Evolutionary conservation across 441 rosid genomes (phyloP), one percentile per base, ranked within the genome.

Genomic region (Croton setiger): DNA sequence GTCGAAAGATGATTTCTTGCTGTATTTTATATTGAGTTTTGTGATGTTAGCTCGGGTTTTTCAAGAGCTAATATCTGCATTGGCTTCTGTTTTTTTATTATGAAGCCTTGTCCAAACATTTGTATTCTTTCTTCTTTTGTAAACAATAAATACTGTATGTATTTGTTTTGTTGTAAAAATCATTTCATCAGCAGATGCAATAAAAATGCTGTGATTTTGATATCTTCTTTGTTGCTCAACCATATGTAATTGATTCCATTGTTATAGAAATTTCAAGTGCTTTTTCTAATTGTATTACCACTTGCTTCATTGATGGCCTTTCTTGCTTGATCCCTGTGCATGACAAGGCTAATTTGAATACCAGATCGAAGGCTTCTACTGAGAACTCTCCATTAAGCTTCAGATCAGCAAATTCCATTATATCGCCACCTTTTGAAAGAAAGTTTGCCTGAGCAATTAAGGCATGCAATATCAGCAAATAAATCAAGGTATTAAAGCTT

Each of bases 271-370:
- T 73, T 13, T 76, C 33, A 3, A 84, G 81, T 51, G 87, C 86
- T 48, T 78, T 68, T 67, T 82, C 78, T 72, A 81, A 78, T 63
- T 20, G 74, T 44, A 63, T 45, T 18, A 71, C 82, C 60, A 82
- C 92, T 81, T 72, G 75, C 72, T 82, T 87, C 92, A 85, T 84
- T 20, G 84, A 77, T 35, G 92, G 88, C 71, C 87, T 83, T 69
- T 78, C 82, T 58, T 60, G 85, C 79, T 81, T 85, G 21, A 70
- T 60, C 48, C 87, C 87, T 57, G 81, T 74, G 78, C 87, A 87
- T 5, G 85, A 74, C 72, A 87, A 69, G 13, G 87, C 92, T 55
- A 87, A 76, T 68, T 81, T 80, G 71, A 85, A 66, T 9, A 82
- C 72, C 1, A 75, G 52, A 37, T 82, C 83, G 37, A 87, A 81